A percentile compares a stretch with the other conserved stretches of the same genome.
These are phyloP conservation scores for Ajuga chamaepitys DNA, from an alignment of 257 asterid species.

Conservation along the genomic window DNA sequence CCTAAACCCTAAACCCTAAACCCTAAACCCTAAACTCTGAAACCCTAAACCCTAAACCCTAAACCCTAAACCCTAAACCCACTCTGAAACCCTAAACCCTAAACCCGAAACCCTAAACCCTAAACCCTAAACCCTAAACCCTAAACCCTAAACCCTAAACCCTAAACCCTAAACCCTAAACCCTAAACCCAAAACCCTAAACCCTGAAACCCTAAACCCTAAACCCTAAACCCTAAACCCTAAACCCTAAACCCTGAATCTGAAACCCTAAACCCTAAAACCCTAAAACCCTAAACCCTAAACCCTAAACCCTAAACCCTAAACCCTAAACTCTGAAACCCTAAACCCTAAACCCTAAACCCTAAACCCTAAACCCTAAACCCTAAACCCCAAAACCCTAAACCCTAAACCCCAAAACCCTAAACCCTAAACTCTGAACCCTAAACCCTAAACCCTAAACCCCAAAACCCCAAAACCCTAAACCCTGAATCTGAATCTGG, in stretches of 20 bases:
- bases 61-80: no score
- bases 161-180: slow-evolving; percentile 16
- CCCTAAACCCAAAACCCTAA: slow-evolving; percentile 13
- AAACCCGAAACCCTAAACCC: slow-evolving; percentile 12
- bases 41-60: no score
- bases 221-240: slow-evolving; percentile 8
- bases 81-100: no score
- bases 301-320: slow-evolving; percentile 3
- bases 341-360: slow-evolving; percentile 1
- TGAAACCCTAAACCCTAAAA: neutral
- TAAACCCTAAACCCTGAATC: slow-evolving; percentile 6
- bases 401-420: slow-evolving; percentile 5
- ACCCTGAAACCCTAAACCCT: slow-evolving; percentile 12
- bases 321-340: neutral
- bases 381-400: neutral
- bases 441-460: neutral
- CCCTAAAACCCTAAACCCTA: neutral
- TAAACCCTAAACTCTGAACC: slow-evolving; percentile 1
- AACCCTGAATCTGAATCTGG: no score
- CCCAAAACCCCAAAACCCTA: neutral
- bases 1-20: no score
- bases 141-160: slow-evolving; percentile 1
- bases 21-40: no score
- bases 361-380: no score
- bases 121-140: slow-evolving; percentile 9